These are phyloP conservation scores for Choiromyces venosus DNA, from an alignment of 495 filamentous ascomycete species.

Conservation along the genomic window DNA sequence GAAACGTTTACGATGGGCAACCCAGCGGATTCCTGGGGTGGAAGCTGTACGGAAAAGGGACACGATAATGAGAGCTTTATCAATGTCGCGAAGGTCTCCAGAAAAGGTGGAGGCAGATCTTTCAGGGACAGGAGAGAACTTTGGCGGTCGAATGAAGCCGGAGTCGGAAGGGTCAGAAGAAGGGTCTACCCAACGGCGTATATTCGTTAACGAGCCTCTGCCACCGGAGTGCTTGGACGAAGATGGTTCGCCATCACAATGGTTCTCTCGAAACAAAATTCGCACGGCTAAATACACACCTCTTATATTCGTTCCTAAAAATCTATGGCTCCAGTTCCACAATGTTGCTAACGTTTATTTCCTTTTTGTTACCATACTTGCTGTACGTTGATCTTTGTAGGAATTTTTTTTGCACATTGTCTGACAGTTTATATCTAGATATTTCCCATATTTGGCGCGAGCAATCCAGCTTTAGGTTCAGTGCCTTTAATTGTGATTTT, in stretches of 20 bases:
- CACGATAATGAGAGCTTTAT: conserved; percentile 58
- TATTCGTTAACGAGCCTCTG: conserved; percentile 85
- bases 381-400: conserved; percentile 55
- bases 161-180: conserved; percentile 44
- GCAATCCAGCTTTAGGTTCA: conserved; percentile 82
- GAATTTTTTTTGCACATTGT: conserved; percentile 10
- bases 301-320: conserved; percentile 94
- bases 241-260: conserved; percentile 62
- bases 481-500: conserved; percentile 93
- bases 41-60: conserved; percentile 72
- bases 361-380: conserved; percentile 88
- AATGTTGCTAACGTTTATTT: conserved; percentile 99
- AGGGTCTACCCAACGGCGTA: conserved; percentile 47
- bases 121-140: conserved; percentile 37
- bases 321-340: conserved; percentile 94
- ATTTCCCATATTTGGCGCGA: conserved; percentile 90
- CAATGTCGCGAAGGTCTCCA: conserved; percentile 30
- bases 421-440: conserved; percentile 54
- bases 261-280: conserved; percentile 90
- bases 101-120: conserved; percentile 41
- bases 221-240: conserved; percentile 75
- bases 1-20: conserved; percentile 79
- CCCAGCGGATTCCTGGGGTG: conserved; percentile 67
- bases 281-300: conserved; percentile 95
- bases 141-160: conserved; percentile 20